Evolutionary conservation across 176 grass and related monocot species (phyloP).

Genomic region (Metroxylon sagu): DNA sequence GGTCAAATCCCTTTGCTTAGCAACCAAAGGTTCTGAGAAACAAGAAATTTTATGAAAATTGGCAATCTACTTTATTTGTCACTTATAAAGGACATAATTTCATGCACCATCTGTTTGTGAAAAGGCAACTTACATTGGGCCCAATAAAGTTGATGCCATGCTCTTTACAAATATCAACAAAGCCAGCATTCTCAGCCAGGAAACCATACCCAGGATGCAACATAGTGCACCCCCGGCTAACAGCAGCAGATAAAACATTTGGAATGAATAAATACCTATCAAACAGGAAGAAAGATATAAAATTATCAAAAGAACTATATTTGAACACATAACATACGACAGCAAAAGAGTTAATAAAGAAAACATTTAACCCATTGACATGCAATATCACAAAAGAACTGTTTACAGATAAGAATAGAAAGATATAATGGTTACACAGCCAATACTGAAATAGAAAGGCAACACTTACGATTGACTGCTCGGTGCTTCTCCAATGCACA

Average conservation of each 20-base stretch:
- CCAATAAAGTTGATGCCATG: constrained; percentile 47
- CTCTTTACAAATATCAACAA: constrained; percentile 42
- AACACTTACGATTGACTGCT: constrained; percentile 46
- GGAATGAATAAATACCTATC: constrained; percentile 34
- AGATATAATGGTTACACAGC: too few species aligned
- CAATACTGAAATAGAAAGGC: not conserved
- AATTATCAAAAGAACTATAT: not conserved
- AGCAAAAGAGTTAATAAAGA: too few species aligned
- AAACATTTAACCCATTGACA: too few species aligned
- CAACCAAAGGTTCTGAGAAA: too few species aligned
- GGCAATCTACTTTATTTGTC: too few species aligned
- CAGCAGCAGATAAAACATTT: constrained; percentile 40
- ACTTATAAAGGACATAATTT: not conserved
- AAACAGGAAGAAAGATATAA: constrained; percentile 8
- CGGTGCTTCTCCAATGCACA: constrained; percentile 49
- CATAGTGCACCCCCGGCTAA: constrained; percentile 43
- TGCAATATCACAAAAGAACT: not conserved
- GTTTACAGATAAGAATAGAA: not conserved
- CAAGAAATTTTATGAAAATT: too few species aligned
- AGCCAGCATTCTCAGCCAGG: constrained; percentile 41
- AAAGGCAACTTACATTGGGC: constrained; percentile 30
- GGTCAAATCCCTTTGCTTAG: too few species aligned
- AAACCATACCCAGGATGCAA: constrained; percentile 52
- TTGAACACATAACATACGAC: too few species aligned
- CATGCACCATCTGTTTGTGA: not conserved